Evolutionary conservation across 495 filamentous ascomycete species (phyloP).

Genomic region (Penicillium mononematosum): DNA sequence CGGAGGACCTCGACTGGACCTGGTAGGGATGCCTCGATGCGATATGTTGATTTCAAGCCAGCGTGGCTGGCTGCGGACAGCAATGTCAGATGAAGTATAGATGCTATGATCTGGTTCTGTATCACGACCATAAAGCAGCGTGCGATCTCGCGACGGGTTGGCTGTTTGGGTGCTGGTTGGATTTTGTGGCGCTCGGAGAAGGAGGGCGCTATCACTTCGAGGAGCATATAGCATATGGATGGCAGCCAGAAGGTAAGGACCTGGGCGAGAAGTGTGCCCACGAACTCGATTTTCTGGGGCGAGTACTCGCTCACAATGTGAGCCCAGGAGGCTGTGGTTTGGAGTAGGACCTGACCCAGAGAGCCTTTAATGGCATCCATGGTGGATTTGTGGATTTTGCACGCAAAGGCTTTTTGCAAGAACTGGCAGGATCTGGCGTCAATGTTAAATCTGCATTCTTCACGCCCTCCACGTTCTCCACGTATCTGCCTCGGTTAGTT

Average conservation of each 20-base stretch:
- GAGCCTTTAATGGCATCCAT: constrained; percentile 6
- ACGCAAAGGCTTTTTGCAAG: not conserved
- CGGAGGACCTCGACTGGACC: constrained; percentile 30
- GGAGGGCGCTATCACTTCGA: constrained; percentile 43
- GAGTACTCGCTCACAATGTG: constrained; percentile 27
- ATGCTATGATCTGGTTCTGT: constrained; percentile 47
- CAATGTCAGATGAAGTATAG: constrained; percentile 35
- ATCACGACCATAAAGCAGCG: constrained; percentile 47
- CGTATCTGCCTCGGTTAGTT: constrained; percentile 22
- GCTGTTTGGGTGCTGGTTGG: constrained; percentile 52
- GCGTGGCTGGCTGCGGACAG: constrained; percentile 22
- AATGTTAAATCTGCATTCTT: not conserved
- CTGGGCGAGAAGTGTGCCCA: constrained; percentile 46
- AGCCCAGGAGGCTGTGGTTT: constrained; percentile 24
- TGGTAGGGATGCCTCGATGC: constrained; percentile 35
- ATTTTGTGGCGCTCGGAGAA: constrained; percentile 57
- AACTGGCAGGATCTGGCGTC: not conserved
- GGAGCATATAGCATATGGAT: constrained; percentile 38
- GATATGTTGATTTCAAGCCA: constrained; percentile 30
- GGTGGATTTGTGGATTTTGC: not conserved
- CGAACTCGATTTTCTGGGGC: constrained; percentile 42
- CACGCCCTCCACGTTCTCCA: not conserved
- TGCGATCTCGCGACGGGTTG: constrained; percentile 42
- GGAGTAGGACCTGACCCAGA: not conserved
- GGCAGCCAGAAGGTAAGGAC: constrained; percentile 53